These are phyloP conservation scores for Vigna angularis DNA, from an alignment of 306 rosid genomes.

Conservation along the genomic window DNA sequence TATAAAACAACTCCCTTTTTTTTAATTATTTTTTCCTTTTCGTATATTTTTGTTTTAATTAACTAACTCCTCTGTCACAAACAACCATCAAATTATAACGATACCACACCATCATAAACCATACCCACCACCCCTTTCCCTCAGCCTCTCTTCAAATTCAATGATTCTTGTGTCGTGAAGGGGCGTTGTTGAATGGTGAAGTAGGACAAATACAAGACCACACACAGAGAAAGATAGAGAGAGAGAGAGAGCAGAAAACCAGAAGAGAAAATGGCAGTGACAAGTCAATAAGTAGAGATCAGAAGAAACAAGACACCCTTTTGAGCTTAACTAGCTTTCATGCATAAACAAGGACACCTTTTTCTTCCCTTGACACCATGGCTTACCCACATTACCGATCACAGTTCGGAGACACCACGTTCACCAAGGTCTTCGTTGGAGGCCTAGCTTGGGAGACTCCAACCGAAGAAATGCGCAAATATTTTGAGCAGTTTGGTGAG, in stretches of 20 bases:
- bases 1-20: neutral
- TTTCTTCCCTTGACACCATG: conserved; percentile 54
- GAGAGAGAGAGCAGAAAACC: conserved; percentile 15
- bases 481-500: conserved; percentile 92
- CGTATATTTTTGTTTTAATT: conserved; percentile 39
- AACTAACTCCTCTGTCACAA: conserved; percentile 53
- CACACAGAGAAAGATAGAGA: conserved; percentile 17
- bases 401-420: conserved; percentile 92
- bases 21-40: neutral
- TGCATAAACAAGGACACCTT: conserved; percentile 30
- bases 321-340: conserved; percentile 28
- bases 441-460: conserved; percentile 99
- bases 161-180: conserved; percentile 41
- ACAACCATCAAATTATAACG: conserved; percentile 48
- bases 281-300: conserved; percentile 12
- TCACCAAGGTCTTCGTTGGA: conserved; percentile 92
- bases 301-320: conserved; percentile 11
- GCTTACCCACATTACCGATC: conserved; percentile 89
- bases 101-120: conserved; percentile 51
- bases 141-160: conserved; percentile 40
- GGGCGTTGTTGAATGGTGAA: conserved; percentile 18
- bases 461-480: conserved; percentile 79
- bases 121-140: conserved; percentile 42
- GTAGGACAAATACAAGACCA: conserved; percentile 1
- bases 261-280: neutral